Evolutionary conservation across 2,329 filamentous ascomycete species (phyloP).

Genomic region (Alternaria sp.): DNA sequence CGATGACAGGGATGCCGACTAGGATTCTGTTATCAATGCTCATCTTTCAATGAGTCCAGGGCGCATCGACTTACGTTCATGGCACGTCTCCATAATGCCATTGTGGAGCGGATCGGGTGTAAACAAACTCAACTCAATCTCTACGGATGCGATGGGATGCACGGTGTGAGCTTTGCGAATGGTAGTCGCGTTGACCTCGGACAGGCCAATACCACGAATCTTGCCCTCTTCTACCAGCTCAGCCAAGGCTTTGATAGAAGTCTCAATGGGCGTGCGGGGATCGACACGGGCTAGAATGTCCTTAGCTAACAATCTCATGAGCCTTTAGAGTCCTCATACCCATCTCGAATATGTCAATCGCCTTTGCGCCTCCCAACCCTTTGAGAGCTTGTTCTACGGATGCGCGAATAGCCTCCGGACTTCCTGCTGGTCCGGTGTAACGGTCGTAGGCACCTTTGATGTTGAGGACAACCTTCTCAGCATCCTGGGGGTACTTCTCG

Average conservation of each 20-base stretch:
- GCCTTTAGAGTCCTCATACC: not conserved
- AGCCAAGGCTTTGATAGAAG: constrained; percentile 44
- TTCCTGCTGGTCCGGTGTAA: not conserved
- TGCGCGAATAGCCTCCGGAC: not conserved
- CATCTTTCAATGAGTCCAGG: too few relatives aligned
- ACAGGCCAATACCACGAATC: constrained; percentile 51
- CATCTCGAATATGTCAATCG: not conserved
- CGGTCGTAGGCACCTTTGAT: not conserved
- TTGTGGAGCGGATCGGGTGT: constrained; percentile 62
- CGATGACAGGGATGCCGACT: constrained; percentile 68
- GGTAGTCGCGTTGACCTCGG: constrained; percentile 51
- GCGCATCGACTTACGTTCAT: constrained; percentile 9
- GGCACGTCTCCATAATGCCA: constrained; percentile 61
- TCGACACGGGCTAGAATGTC: not conserved
- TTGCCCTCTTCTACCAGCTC: constrained; percentile 34
- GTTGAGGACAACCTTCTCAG: constrained; percentile 54
- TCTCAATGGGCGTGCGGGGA: constrained; percentile 43
- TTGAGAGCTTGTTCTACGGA: not conserved
- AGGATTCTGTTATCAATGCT: not conserved
- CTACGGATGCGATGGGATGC: constrained; percentile 62
- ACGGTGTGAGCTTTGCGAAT: constrained; percentile 57
- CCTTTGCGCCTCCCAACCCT: not conserved
- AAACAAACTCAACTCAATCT: constrained; percentile 65
- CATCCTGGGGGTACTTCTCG: constrained; percentile 56
- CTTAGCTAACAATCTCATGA: not conserved